Evolutionary conservation across 805 yeast species (phyloP), one percentile per base, ranked within the genome.

Genomic region (Candida ascalaphidarum): DNA sequence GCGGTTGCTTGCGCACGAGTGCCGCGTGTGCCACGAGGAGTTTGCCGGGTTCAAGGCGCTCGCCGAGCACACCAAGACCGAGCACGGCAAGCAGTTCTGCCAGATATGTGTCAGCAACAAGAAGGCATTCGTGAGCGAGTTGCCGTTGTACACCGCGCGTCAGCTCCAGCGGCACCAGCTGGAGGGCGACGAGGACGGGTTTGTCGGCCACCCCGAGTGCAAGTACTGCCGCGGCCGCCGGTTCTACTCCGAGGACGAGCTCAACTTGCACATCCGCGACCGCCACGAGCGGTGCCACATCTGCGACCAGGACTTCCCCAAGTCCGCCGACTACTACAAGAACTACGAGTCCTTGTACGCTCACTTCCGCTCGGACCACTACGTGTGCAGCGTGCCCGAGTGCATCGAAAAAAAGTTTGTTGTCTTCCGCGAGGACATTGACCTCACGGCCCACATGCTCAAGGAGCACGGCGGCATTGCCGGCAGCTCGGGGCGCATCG

Each of bases 371-470:
- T 51, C 47, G 4, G 74, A 68, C 23, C 99, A 92, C 53, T 84
- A 63, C 52, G 74, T 76, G 11, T 92, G 99, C 57, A 65, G 69
- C 18, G 80, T 81, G 12, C 82, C 73, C 26, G 45, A 69, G 9
- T 92, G 99, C 56, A 54, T 88, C 26, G 97, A 88, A 31, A 77
- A 81, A 52, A 82, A 83, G 49, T 89, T 92, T 56, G 92, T 92
- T 14, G 98, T 89, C 1, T 92, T 92, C 49, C 71, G 78, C 14
- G 89, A 85, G 36, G 92, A 82, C 29, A 54, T 86, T 31, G 96
- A 86, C 41, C 62, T 92, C 30, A 79, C 81, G 30, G 88, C 94
- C 2, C 98, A 92, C 53, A 78, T 85, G 76, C 55, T 85, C 26
- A 72, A 75, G 38, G 89, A 81, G 41, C 99, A 92, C 52, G 75